Evolutionary conservation across 805 yeast species (phyloP), one percentile per base, ranked within the genome.

Genomic region (Saccharomycopsis sp.): DNA sequence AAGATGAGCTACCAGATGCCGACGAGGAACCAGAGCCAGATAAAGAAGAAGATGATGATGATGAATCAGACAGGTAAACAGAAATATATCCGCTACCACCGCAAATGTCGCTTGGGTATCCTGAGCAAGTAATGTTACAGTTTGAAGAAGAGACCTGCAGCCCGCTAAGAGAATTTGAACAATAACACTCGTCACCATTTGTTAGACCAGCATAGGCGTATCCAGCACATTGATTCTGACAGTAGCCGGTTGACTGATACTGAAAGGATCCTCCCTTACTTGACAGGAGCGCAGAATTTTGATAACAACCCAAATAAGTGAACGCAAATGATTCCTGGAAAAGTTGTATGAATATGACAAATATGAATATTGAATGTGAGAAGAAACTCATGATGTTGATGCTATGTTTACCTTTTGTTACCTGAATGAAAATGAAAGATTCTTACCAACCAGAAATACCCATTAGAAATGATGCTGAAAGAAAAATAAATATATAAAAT

Each of bases 91-190:
- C 54, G 19, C 71, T 64, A 26, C 83, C 84, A 52, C 88, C 88
- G 61, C 95, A 85, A 7, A 50, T 63, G 44, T 81, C 82, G 2
- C 53, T 36, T 7, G 76, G 73, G 61, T 71, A 86, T n/a, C 87
- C 94, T 17, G 57, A 59, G 61, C 95, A 86, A 3, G 54, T 31
- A 1, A 54, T 47, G 40, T 58, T 50, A 61, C 88, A 81, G 20
- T 60, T 50, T 35, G 56, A 47, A 9, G 58, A 56, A 34, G 56
- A 49, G 2, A 61, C 56, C 64, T 50, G 54, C 71, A 63, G 5
- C 55, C 52, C 47, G 68, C 64, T 60, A 93, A 82, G 56, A 74
- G 64, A 5, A 72, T 65, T 14, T 77, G 71, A 6, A 87, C 71
- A 62, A 84, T 89, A 57, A 64, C 81, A 1, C 60, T 63, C 58